Conservation (phyloP, 306 rosid species). For the Malus sylvestris region DNA sequence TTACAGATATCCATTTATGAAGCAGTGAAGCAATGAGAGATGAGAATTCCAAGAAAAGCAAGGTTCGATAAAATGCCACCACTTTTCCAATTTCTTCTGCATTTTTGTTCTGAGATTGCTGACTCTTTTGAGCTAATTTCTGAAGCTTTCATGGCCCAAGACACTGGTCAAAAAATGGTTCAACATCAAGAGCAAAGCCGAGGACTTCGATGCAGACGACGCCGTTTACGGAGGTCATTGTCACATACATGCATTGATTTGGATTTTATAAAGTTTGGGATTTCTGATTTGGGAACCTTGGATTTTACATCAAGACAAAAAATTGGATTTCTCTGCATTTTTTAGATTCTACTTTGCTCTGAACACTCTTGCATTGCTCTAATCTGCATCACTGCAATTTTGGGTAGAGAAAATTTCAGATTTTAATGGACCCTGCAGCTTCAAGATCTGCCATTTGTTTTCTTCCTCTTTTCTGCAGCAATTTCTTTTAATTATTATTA, state of each 20-base stretch:
- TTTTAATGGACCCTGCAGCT: conserved; percentile 14
- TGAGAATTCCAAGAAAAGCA: conserved; percentile 90
- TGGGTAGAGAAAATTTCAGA: conserved; percentile 13
- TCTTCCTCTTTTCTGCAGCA: conserved; percentile 32
- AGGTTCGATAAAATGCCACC: conserved; percentile 54
- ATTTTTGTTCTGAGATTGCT: conserved; percentile 23
- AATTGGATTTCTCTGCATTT: conserved; percentile 20
- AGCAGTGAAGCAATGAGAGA: conserved; percentile 91
- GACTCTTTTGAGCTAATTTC: conserved; percentile 17
- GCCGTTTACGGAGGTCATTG: conserved; percentile 56
- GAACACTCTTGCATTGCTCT: conserved; percentile 17
- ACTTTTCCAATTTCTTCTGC: conserved; percentile 13
- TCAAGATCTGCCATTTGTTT: conserved; percentile 53
- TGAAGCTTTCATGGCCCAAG: conserved; percentile 98
- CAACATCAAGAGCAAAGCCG: conserved; percentile 81
- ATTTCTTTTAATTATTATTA: neutral
- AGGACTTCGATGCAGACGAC: conserved; percentile 90
- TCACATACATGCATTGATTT: conserved; percentile 26
- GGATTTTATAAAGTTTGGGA: conserved; percentile 13
- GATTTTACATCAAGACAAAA: neutral
- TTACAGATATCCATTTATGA: conserved; percentile 48
- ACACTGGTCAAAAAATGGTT: conserved; percentile 96
- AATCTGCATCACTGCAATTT: conserved; percentile 20
- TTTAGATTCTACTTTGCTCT: conserved; percentile 12
- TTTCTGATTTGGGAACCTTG: conserved; percentile 24